Base-by-base conservation (phyloP, 2,329 filamentous ascomycete genomes). In the Pestalotiopsis sp. region DNA sequence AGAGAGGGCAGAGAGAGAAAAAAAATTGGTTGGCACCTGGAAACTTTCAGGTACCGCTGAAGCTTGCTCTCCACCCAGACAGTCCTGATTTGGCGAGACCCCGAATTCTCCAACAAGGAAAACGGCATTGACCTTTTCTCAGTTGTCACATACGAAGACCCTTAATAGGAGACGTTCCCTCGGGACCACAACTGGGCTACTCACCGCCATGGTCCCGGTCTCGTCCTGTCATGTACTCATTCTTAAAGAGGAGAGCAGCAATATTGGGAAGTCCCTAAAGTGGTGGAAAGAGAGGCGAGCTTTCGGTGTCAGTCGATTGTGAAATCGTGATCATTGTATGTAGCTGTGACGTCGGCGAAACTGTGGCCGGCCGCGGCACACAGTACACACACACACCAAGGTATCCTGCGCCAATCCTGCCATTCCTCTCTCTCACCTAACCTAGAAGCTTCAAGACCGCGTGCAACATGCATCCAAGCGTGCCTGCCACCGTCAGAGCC, bases 1-100 rank as follows among this genome's bases (percentile, higher is more conserved):
- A 52, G 45, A 52, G 9, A 52, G 17, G 23, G 20, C 6, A n/a
- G 20, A 52, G 17, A 49, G n/a, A 14, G 11, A 20, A n/a, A 25
- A 31, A 36, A 11, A 36, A n/a, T 11, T 41, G 59, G 59, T 36
- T 64, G 61, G 61, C 41, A 64, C 61, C 39, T 45, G 17, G 41
- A 64, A 64, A 45, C 41, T 64, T 64, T 64, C 61, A 64, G 61
- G 61, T 45, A 64, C 61, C 61, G 41, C 61, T 45, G 38, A 64
- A 64, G 61, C 61, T 49, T 49, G 61, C 61, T 52, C 61, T 39
- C 61, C 59, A 62, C 59, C 23, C 20, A 36, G 59, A 38, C 17
- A 64, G 39, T 31, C 61, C 20, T 64, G 41, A 64, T 64, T 49
- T 64, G 61, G 61, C 38, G 61, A 64, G 59, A 62, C 59, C 59